A percentile compares a stretch with the other conserved stretches of the same genome.
phyloP scores from a whole-genome alignment of 2,329 filamentous ascomycete species.

The Nectriaceae sp. region DNA sequence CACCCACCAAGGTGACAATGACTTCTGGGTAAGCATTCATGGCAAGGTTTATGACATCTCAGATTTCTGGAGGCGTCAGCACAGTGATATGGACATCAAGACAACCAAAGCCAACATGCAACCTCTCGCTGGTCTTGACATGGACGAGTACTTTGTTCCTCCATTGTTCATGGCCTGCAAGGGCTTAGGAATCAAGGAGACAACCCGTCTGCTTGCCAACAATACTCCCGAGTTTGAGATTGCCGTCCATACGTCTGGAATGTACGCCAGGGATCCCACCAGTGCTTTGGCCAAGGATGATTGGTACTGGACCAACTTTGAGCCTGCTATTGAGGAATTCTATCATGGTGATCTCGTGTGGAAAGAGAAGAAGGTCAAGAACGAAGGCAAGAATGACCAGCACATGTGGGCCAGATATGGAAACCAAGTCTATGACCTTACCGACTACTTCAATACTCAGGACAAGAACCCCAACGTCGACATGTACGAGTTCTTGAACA shows the following conservation, averaged over 20 bases:
- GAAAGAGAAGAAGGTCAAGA: conserved; percentile 58
- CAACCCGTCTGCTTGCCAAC: conserved; percentile 63
- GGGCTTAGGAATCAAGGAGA: conserved; percentile 64
- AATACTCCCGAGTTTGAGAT: conserved; percentile 55
- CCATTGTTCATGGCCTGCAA: conserved; percentile 76
- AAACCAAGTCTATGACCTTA: conserved; percentile 81
- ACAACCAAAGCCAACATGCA: conserved; percentile 69
- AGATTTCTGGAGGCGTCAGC: conserved; percentile 82
- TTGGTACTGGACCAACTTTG: conserved; percentile 79
- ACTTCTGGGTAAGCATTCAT: conserved; percentile 86
- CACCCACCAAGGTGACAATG: conserved; percentile 68
- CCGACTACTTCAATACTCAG: conserved; percentile 84
- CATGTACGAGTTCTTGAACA: conserved; percentile 72
- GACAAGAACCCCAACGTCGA: conserved; percentile 55
- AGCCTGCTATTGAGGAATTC: conserved; percentile 79
- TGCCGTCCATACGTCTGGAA: conserved; percentile 73
- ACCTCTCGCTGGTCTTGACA: conserved; percentile 73
- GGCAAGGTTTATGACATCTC: conserved; percentile 91
- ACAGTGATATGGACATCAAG: conserved; percentile 71
- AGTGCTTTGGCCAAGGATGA: conserved; percentile 61
- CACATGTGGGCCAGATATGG: conserved; percentile 82
- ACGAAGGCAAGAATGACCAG: conserved; percentile 65
- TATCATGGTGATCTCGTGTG: conserved; percentile 87
- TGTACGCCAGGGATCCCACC: conserved; percentile 52
- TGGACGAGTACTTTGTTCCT: conserved; percentile 84